A percentile compares a stretch with the other conserved stretches of the same genome.
Evolutionary conservation across 148 eudicot genomes (phyloP).

Genomic region (Cornus suecica): DNA sequence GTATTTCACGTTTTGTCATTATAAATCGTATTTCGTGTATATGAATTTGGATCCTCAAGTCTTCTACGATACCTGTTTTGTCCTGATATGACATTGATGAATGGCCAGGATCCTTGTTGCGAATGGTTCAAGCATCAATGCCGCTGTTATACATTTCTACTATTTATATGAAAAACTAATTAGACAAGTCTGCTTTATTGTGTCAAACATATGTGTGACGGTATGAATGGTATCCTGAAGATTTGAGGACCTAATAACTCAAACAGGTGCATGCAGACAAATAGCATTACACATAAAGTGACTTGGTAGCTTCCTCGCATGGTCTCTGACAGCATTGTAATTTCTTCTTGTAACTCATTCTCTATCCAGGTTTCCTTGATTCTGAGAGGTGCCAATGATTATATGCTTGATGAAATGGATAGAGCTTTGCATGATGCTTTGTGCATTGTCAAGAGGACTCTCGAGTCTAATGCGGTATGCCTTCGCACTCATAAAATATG

Average conservation of each 20-base stretch:
- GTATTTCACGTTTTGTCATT: neutral
- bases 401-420: slow-evolving; percentile 99
- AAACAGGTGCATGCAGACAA: neutral
- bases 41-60: neutral
- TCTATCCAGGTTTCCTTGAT: slow-evolving; percentile 71
- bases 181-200: neutral
- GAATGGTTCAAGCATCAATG: neutral
- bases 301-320: neutral
- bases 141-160: neutral
- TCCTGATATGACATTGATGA: neutral
- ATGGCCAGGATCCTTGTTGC: neutral
- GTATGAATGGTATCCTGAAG: neutral
- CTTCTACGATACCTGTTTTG: neutral
- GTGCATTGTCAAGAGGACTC: slow-evolving; percentile 93
- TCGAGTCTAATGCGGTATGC: slow-evolving; percentile 82
- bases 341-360: slow-evolving; percentile 1
- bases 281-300: neutral
- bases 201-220: neutral
- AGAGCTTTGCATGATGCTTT: slow-evolving; percentile 96
- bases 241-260: neutral
- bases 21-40: neutral
- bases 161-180: too few species aligned
- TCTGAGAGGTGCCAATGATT: slow-evolving; percentile 95
- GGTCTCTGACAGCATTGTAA: neutral
- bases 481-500: neutral